Percentiles rank a stretch among this genome's conserved stretches.
These are phyloP conservation scores for Metarhizium sp. DNA, from an alignment of 2,329 filamentous ascomycete genomes.

Conservation along the genomic window DNA sequence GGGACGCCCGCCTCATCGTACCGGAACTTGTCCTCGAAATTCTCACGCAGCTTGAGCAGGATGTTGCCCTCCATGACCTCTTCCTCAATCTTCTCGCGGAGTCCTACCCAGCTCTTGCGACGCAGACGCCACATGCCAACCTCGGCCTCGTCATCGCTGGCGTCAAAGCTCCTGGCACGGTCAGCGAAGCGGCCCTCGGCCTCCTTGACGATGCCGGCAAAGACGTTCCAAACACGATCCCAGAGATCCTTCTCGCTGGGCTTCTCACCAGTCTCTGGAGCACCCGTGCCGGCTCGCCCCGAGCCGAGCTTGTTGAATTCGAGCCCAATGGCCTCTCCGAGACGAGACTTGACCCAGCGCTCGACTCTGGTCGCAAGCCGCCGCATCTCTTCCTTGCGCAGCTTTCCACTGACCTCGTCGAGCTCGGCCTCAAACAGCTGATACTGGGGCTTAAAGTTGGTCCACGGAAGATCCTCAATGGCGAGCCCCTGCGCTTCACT, in stretches of 20 bases:
- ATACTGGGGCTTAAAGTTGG: constrained; percentile 73
- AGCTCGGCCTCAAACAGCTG: constrained; percentile 81
- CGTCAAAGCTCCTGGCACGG: constrained; percentile 87
- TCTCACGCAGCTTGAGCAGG: constrained; percentile 87
- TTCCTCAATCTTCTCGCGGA: constrained; percentile 86
- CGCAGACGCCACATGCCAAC: constrained; percentile 87
- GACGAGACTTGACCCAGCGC: constrained; percentile 81
- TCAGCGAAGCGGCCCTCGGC: constrained; percentile 81
- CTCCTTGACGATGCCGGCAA: constrained; percentile 72
- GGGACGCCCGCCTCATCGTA: constrained; percentile 94
- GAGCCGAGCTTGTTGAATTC: constrained; percentile 96
- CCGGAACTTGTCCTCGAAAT: constrained; percentile 98
- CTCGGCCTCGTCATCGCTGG: constrained; percentile 81
- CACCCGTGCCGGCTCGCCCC: constrained; percentile 71
- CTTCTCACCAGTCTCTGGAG: constrained; percentile 68
- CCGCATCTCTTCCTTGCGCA: constrained; percentile 94
- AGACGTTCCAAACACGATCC: constrained; percentile 90
- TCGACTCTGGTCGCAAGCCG: constrained; percentile 84
- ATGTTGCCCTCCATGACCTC: constrained; percentile 98
- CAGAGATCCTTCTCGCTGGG: constrained; percentile 80
- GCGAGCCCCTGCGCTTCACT: constrained; percentile 63
- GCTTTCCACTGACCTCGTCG: constrained; percentile 72
- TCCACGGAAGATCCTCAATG: constrained; percentile 79
- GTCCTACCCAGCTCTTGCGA: constrained; percentile 87
- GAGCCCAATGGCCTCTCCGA: constrained; percentile 79